A percentile compares a stretch with the other conserved stretches of the same genome.
phyloP scores from a whole-genome alignment of 1,284 basidiomycete species.

The Pisolithus thermaeus region DNA sequence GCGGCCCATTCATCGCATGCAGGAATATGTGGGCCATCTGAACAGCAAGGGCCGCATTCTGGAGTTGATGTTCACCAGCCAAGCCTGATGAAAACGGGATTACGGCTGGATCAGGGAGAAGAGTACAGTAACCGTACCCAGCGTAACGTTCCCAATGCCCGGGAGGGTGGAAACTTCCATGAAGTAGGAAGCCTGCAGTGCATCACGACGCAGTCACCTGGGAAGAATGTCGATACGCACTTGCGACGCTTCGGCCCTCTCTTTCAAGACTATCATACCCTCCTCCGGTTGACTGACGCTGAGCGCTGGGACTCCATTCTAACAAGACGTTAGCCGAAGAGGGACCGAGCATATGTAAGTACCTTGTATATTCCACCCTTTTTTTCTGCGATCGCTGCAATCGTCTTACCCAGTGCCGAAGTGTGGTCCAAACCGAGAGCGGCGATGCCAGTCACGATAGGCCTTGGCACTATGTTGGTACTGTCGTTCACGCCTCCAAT shows the following conservation, averaged over 20 bases:
- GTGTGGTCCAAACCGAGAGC: constrained; percentile 93
- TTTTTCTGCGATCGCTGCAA: constrained; percentile 89
- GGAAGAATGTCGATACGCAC: constrained; percentile 29
- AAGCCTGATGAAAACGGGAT: constrained; percentile 49
- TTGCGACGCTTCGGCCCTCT: constrained; percentile 62
- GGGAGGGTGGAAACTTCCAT: constrained; percentile 38
- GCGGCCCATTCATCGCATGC: neutral
- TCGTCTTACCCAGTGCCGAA: constrained; percentile 84
- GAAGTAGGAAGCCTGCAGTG: constrained; percentile 59
- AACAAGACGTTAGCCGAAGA: constrained; percentile 1
- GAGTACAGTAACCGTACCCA: constrained; percentile 44
- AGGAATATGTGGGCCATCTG: constrained; percentile 73
- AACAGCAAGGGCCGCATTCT: constrained; percentile 88
- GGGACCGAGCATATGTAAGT: constrained; percentile 1
- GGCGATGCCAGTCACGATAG: constrained; percentile 86
- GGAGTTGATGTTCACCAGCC: constrained; percentile 83
- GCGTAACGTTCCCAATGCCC: constrained; percentile 43
- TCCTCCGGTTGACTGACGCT: constrained; percentile 76
- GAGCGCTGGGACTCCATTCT: constrained; percentile 82
- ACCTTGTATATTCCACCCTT: constrained; percentile 98
- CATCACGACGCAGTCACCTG: neutral
- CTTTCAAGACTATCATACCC: constrained; percentile 61
- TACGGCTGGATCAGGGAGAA: constrained; percentile 1
- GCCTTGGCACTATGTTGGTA: constrained; percentile 92
- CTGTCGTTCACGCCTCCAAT: constrained; percentile 94